Percentiles rank a stretch among this genome's conserved stretches.
Conservation (phyloP, 2,329 filamentous ascomycete species). For the Metarhizium humberi region DNA sequence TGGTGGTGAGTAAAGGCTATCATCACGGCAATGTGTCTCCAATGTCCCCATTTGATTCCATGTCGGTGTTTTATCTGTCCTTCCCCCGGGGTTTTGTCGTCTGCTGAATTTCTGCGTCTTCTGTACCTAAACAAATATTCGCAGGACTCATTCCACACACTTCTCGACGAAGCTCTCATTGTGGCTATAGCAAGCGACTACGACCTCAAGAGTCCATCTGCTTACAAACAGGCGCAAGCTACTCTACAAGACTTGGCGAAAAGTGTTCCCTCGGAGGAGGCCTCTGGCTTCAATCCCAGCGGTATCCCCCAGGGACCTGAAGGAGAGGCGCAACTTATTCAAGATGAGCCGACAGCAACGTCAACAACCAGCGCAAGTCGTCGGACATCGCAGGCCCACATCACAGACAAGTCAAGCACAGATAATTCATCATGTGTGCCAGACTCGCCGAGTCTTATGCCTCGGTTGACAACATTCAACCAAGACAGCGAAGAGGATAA, state of each 20-base stretch:
- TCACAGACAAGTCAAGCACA: slow-evolving; percentile 14
- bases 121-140: background rate
- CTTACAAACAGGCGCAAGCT: slow-evolving; percentile 45
- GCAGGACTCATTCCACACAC: slow-evolving; percentile 62
- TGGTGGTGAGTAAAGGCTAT: slow-evolving; percentile 18
- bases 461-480: slow-evolving; percentile 25
- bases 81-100: background rate
- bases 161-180: slow-evolving; percentile 69
- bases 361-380: slow-evolving; percentile 18
- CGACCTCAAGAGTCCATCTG: slow-evolving; percentile 44
- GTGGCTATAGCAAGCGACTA: slow-evolving; percentile 68
- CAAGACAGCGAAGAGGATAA: slow-evolving; percentile 50
- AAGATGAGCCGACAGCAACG: slow-evolving; percentile 9
- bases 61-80: background rate
- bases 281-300: slow-evolving; percentile 68
- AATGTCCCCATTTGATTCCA: background rate
- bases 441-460: slow-evolving; percentile 14
- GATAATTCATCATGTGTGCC: slow-evolving; percentile 18
- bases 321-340: slow-evolving; percentile 8
- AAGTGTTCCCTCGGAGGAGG: slow-evolving; percentile 57
- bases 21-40: background rate
- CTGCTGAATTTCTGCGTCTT: background rate
- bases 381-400: slow-evolving; percentile 15
- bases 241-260: slow-evolving; percentile 58
- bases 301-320: slow-evolving; percentile 46